Base-by-base conservation (phyloP, 2,329 filamentous ascomycete genomes). In the Xylariomycetidae sp. region DNA sequence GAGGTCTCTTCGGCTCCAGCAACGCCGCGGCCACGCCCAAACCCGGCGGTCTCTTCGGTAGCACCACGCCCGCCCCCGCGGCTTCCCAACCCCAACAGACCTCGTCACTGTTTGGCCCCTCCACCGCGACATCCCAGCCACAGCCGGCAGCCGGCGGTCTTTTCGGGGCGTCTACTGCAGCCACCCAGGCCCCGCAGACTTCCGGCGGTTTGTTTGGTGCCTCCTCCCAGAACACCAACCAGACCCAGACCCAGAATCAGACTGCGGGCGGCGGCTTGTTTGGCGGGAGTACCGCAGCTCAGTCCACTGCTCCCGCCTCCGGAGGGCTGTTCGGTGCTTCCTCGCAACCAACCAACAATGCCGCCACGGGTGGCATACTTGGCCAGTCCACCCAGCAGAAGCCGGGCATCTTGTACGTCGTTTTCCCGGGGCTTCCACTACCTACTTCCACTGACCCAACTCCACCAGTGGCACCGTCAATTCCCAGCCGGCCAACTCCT, bases 311-410 rank as follows among this genome's bases (percentile, higher is more conserved):
- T 24, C 23, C 29, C 12, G 27, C 38, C 10, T 17, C 44, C 30
- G 42, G 52, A 19, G 46, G 54, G 16, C 39, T 60, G 10, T 60
- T 60, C 41, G 53, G 53, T 22, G 31, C 39, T 60, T 10, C 60
- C 60, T 42, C 53, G 53, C 20, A 30, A 29, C 8, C 47, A 54
- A 39, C 40, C 22, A 25, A 30, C 22, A 40, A 35, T 32, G 34
- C 34, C 23, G 17, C 30, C 6, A 39, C 40, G 5, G 24, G 31
- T 5, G 20, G 24, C 33, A 15, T 48, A 4, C 42, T 51, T 12
- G 38, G 44, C n/a, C 50, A 53, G 28, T 12, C 47, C 16, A 19
- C 41, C 32, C 52, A 53, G 19, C 49, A 42, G 35, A 50, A 47
- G 13, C 34, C 49, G 3, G 32, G 50, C 20, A 39, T 54, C 12